Base-by-base conservation (phyloP, 352 stramenopile species). In the Phytopythium chamaehyphon region DNA sequence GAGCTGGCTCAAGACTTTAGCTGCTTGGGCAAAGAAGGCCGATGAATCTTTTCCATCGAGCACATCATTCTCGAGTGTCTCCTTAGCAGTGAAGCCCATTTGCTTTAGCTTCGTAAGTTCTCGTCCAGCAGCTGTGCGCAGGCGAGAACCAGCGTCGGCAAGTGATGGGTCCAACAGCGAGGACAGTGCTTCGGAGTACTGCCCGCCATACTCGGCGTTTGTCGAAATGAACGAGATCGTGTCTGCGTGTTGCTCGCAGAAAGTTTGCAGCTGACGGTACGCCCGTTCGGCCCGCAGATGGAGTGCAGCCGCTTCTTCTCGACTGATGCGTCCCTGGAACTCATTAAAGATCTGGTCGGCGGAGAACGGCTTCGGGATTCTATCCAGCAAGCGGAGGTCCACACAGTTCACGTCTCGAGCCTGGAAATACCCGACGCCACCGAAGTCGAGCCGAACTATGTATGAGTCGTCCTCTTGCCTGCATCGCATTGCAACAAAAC, bases 151-250 rank as follows among this genome's bases (percentile, higher is more conserved):
- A 14, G 80, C 77, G 14, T 90, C 76, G 0, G 72, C 66, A 18
- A 93, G 63, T 23, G 77, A 76, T 6, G 83, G 80, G 38, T 90
- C 82, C 2, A 93, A 57, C 22, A 89, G 43, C 10, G 76, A 82
- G 24, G 54, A 52, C 6, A 93, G 47, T 10, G 79, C 71, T 40
- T 69, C 46, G 0, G 72, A 71, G 54, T 93, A 93, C 44, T 90
- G 73, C 19, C 86, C 70, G 14, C 80, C 69, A 46, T 90, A 91
- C 16, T 61, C 61, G 2, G 72, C 69, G 37, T 89, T 91, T 2
- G 76, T 89, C 3, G 80, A 89, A 10, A 91, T 66, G 23, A 88
- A 86, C 37, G 80, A 90, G 16, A 93, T 86, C 15, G 75, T 66
- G 37, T 86, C 67, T 1, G 76, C 74, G 51, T 93, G 72, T 42